Evolutionary conservation across 1,284 basidiomycete genomes (phyloP).

Genomic region (Malassezia cuniculi): DNA sequence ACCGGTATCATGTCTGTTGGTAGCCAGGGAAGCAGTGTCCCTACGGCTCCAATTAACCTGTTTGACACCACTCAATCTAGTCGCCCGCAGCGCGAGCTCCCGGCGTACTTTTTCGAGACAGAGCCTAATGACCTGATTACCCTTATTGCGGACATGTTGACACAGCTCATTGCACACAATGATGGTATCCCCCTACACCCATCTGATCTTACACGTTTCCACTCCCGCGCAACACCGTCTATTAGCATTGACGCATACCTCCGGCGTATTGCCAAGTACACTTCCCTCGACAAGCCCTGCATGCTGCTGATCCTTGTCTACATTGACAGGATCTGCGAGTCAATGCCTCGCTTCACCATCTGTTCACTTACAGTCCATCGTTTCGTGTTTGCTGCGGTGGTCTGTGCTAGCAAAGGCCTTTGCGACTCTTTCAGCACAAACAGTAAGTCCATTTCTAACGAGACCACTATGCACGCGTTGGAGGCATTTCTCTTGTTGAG

Average conservation of each 20-base stretch:
- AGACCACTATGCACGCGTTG: slow-evolving; percentile 41
- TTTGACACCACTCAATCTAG: no score
- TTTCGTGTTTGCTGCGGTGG: slow-evolving; percentile 41
- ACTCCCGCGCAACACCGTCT: slow-evolving; percentile 39
- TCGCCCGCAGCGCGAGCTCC: slow-evolving; percentile 13
- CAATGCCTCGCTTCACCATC: slow-evolving; percentile 39
- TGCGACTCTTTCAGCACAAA: slow-evolving; percentile 45
- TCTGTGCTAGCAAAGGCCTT: slow-evolving; percentile 40
- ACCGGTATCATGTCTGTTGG: no score
- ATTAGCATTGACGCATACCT: slow-evolving; percentile 38
- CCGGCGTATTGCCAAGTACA: slow-evolving; percentile 41
- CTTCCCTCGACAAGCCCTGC: slow-evolving; percentile 41
- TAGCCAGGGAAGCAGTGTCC: no score
- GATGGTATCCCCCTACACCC: slow-evolving; percentile 41
- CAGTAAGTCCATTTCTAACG: slow-evolving; percentile 12
- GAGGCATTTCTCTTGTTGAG: slow-evolving; percentile 40
- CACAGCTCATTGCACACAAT: slow-evolving; percentile 39
- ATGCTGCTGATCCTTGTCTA: slow-evolving; percentile 41
- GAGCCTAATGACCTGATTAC: slow-evolving; percentile 35
- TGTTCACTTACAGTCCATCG: slow-evolving; percentile 43
- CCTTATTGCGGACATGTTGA: slow-evolving; percentile 41
- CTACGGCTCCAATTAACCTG: no score
- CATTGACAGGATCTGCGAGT: slow-evolving; percentile 42
- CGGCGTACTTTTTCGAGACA: slow-evolving; percentile 36
- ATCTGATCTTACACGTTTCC: slow-evolving; percentile 40